A percentile compares a stretch with the other conserved stretches of the same genome.
phyloP scores from a whole-genome alignment of 2,329 filamentous ascomycete species.

The Trichoderma polysporum region DNA sequence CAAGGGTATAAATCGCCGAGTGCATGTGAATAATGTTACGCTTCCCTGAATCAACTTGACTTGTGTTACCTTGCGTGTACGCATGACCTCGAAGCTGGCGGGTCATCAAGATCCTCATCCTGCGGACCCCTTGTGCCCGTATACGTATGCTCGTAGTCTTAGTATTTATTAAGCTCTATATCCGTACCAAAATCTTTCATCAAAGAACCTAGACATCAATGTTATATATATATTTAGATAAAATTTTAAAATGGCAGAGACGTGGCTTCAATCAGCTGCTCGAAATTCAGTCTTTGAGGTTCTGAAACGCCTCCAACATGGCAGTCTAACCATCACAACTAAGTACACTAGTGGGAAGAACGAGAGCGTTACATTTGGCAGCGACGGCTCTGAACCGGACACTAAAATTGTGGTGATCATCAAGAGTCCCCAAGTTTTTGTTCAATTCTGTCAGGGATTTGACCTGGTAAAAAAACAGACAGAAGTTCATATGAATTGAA shows the following conservation, averaged over 20 bases:
- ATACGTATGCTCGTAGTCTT: too few relatives aligned
- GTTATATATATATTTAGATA: not conserved
- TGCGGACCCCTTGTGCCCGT: not conserved
- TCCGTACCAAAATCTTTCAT: not conserved
- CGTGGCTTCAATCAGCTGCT: slow-evolving; percentile 21
- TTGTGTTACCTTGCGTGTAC: not conserved
- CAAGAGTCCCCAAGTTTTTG: slow-evolving; percentile 18
- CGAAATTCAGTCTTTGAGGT: slow-evolving; percentile 10
- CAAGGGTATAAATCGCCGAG: not conserved
- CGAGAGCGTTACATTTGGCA: slow-evolving; percentile 3
- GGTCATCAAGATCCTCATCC: not conserved
- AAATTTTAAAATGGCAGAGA: slow-evolving; percentile 11
- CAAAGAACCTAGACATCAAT: not conserved
- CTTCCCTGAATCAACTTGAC: not conserved
- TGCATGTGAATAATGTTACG: not conserved
- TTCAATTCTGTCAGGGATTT: slow-evolving; percentile 18
- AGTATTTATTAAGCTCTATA: not conserved
- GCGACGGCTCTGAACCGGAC: not conserved
- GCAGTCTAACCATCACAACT: not conserved
- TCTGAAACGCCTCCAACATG: slow-evolving; percentile 17
- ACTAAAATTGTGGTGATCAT: not conserved
- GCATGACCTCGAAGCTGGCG: not conserved
- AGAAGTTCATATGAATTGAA: not conserved
- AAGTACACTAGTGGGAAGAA: not conserved
- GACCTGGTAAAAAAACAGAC: slow-evolving; percentile 14